Base-by-base conservation (phyloP, 2,329 filamentous ascomycete genomes). In the Talaromyces sp. region DNA sequence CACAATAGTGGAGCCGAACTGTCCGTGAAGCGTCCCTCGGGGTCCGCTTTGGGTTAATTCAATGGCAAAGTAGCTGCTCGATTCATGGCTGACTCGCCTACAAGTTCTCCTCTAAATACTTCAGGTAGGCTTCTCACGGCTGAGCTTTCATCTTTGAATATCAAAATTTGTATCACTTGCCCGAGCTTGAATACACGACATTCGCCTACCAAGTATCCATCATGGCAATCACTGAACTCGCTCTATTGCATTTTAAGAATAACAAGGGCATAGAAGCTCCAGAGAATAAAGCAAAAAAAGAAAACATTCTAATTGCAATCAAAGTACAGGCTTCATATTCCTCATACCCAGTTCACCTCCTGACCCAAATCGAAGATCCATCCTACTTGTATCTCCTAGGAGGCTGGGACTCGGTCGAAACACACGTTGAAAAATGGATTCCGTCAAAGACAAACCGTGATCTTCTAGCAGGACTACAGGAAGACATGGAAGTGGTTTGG, bases 331-430 rank as follows among this genome's bases (percentile, higher is more conserved):
- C 77, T 60, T 65, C 70, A 1, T 79, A 72, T 63, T 79, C 80
- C 0, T 69, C 71, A 0, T 73, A 75, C 27, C 66, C 71, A 0
- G 80, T 81, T 50, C 72, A 75, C 63, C 78, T 76, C 68, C 74
- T 79, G 43, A 75, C 78, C 24, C 80, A 83, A 60, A 54, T 79
- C n/a, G 79, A 84, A 63, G 78, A 84, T 66, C 76, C 79, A 0
- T 69, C 72, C 0, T 70, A 72, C 11, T 69, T 81, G 22, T 84
- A 82, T 69, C 74, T 84, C 13, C 59, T 84, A 8, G 82, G 81
- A 9, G 77, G 76, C 66, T 84, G 82, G 82, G 72, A 76, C 1
- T 82, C 78, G 3, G 69, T 80, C 3, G 71, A 71, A 1, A 74
- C 78, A 60, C 82, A 84, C 60, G 70, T 76, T 63, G 70, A 77